phyloP scores from a whole-genome alignment of 1,284 basidiomycete species.

The Hemileia vastatrix region DNA sequence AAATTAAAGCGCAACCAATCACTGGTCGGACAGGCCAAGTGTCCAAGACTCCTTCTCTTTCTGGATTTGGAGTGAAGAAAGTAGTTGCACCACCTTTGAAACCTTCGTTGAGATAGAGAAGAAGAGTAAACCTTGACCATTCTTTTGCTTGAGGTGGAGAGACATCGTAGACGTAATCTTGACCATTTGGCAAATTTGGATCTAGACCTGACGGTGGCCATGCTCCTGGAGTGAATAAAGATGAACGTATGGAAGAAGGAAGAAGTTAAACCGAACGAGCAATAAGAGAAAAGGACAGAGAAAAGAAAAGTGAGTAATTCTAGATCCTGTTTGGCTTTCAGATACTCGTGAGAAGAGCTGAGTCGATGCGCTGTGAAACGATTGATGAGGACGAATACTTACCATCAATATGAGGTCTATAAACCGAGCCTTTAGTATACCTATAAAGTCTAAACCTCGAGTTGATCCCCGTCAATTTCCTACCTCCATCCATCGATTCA shows the following conservation, averaged over 20 bases:
- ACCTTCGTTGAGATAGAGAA: slow-evolving; percentile 7
- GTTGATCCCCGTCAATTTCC: too few species aligned
- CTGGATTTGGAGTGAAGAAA: slow-evolving; percentile 7
- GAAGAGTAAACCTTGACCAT: slow-evolving; percentile 9
- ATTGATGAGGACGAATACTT: too few species aligned
- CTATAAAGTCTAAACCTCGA: too few species aligned
- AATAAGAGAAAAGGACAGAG: neutral
- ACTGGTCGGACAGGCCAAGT: slow-evolving; percentile 3
- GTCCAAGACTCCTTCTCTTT: slow-evolving; percentile 2
- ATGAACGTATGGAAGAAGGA: neutral
- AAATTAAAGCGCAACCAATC: slow-evolving; percentile 1
- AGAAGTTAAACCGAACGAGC: too few species aligned
- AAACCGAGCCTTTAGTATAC: too few species aligned
- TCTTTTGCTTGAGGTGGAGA: slow-evolving; percentile 2
- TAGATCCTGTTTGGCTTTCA: too few species aligned
- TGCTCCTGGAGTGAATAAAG: neutral
- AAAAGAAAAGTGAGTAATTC: too few species aligned
- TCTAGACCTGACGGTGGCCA: slow-evolving; percentile 4
- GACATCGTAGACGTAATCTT: slow-evolving; percentile 11
- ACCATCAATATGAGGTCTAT: too few species aligned
- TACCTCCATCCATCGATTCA: too few species aligned
- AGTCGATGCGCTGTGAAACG: too few species aligned
- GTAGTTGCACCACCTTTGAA: slow-evolving; percentile 4
- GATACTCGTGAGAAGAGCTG: too few species aligned
- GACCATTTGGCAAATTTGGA: neutral